Percentiles rank a stretch among this genome's conserved stretches.
Evolutionary conservation across 148 eudicot genomes (phyloP).

Genomic region (Chenopodium formosanum): DNA sequence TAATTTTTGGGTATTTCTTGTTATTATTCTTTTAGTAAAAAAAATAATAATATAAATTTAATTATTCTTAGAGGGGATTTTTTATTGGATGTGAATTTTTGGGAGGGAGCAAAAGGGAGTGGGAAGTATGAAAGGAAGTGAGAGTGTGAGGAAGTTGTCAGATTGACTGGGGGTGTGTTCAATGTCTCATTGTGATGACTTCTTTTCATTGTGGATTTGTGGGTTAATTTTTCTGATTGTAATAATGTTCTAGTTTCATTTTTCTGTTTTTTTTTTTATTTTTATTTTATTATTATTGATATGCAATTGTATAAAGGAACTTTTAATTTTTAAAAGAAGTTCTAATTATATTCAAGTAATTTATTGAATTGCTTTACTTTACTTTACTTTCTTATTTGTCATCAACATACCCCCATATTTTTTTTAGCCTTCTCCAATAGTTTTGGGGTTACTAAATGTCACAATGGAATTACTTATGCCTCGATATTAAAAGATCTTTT

Average conservation of each 20-base stretch:
- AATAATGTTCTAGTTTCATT: constrained; percentile 14
- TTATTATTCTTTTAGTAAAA: neutral
- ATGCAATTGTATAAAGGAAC: constrained; percentile 22
- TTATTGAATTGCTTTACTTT: neutral
- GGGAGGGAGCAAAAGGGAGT: constrained; percentile 20
- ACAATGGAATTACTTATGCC: too few species aligned
- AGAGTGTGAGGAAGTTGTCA: constrained; percentile 3
- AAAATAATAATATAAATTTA: neutral
- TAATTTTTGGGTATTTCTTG: neutral
- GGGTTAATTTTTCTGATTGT: constrained; percentile 19
- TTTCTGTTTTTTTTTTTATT: neutral
- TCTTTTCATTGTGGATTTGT: constrained; percentile 9
- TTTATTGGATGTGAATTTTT: constrained; percentile 22
- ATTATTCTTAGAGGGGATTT: neutral
- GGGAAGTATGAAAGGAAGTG: constrained; percentile 6
- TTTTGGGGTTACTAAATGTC: too few species aligned
- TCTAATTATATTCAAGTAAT: neutral
- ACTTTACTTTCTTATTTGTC: too few species aligned
- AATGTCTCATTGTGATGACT: constrained; percentile 21
- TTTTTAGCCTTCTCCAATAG: too few species aligned
- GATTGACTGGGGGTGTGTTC: constrained; percentile 17
- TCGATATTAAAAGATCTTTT: too few species aligned
- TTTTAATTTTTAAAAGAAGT: neutral
- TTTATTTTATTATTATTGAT: neutral
- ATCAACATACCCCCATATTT: too few species aligned